These are phyloP conservation scores for Yamadazyma scolyti DNA, from an alignment of 805 yeast species.

Conservation along the genomic window DNA sequence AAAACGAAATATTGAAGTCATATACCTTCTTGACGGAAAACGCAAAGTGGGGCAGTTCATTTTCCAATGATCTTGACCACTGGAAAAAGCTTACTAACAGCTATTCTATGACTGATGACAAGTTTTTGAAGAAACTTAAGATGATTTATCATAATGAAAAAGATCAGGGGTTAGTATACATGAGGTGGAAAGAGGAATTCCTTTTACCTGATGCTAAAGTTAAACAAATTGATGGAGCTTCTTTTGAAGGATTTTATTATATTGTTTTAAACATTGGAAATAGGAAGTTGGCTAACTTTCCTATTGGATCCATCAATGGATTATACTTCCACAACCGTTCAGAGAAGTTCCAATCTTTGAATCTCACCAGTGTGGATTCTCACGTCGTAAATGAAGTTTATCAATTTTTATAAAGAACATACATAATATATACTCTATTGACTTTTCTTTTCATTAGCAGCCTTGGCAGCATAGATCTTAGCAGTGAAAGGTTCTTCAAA, in stretches of 20 bases:
- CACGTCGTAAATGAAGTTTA: slow-evolving; percentile 27
- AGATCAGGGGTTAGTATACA: slow-evolving; percentile 48
- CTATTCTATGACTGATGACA: slow-evolving; percentile 45
- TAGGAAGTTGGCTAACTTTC: slow-evolving; percentile 9
- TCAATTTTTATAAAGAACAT: slow-evolving; percentile 7
- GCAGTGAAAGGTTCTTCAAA: slow-evolving; percentile 98
- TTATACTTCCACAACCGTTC: slow-evolving; percentile 78
- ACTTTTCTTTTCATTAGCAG: slow-evolving; percentile 4
- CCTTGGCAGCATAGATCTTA: slow-evolving; percentile 64
- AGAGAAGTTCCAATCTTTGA: slow-evolving; percentile 76
- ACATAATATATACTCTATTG: slow-evolving; percentile 2
- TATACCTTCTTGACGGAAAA: slow-evolving; percentile 59
- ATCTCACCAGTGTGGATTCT: slow-evolving; percentile 51
- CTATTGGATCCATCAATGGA: slow-evolving; percentile 73
- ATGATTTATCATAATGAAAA: slow-evolving; percentile 27
- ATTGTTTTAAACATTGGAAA: slow-evolving; percentile 70
- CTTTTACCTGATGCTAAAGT: slow-evolving; percentile 73
- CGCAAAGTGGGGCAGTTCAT: slow-evolving; percentile 51
- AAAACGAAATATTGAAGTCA: slow-evolving; percentile 10
- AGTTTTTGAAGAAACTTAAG: slow-evolving; percentile 23
- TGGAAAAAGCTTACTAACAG: slow-evolving; percentile 46
- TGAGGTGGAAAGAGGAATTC: slow-evolving; percentile 95
- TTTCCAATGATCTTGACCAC: slow-evolving; percentile 44
- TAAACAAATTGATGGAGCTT: slow-evolving; percentile 65
- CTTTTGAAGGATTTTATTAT: slow-evolving; percentile 91